Conservation (phyloP, 2,329 filamentous ascomycete genomes). For the Aspergillus tubingensis region DNA sequence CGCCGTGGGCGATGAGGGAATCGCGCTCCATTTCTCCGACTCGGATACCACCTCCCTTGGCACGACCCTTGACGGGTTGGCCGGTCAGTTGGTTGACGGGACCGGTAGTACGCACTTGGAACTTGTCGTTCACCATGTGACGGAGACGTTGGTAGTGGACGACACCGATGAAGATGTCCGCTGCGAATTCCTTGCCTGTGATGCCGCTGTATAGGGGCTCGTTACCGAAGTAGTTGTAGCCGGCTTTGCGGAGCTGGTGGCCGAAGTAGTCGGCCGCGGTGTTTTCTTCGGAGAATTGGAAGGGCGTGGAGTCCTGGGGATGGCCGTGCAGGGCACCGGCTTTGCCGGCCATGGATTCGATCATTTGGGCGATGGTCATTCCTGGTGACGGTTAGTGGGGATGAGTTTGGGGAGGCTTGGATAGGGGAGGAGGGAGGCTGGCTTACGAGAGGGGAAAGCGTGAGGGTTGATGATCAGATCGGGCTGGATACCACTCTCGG, state of each 20-base stretch:
- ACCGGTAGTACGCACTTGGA: conserved; percentile 93
- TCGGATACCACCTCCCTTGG: conserved; percentile 96
- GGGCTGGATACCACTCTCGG: conserved; percentile 92
- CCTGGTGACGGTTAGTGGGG: conserved; percentile 25
- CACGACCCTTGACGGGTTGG: conserved; percentile 95
- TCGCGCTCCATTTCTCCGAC: conserved; percentile 99
- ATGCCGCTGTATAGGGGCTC: conserved; percentile 98
- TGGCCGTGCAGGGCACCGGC: conserved; percentile 89
- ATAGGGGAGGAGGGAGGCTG: background rate
- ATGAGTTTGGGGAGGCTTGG: background rate
- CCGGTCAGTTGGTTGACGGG: conserved; percentile 87
- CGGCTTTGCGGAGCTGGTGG: conserved; percentile 89
- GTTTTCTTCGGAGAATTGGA: conserved; percentile 89
- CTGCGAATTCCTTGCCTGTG: conserved; percentile 88
- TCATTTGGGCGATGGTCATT: conserved; percentile 99
- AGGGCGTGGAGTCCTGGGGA: conserved; percentile 94
- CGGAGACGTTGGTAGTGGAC: conserved; percentile 97
- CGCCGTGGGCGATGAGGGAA: conserved; percentile 89
- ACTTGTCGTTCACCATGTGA: conserved; percentile 99
- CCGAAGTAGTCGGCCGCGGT: conserved; percentile 94
- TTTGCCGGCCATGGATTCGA: conserved; percentile 95
- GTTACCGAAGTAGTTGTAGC: conserved; percentile 97
- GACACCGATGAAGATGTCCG: conserved; percentile 94
- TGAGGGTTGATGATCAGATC: conserved; percentile 99
- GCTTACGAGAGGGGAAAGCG: conserved; percentile 86